phyloP scores from a whole-genome alignment of 1,284 basidiomycete genomes.

The Coniferiporia sulphurascens region DNA sequence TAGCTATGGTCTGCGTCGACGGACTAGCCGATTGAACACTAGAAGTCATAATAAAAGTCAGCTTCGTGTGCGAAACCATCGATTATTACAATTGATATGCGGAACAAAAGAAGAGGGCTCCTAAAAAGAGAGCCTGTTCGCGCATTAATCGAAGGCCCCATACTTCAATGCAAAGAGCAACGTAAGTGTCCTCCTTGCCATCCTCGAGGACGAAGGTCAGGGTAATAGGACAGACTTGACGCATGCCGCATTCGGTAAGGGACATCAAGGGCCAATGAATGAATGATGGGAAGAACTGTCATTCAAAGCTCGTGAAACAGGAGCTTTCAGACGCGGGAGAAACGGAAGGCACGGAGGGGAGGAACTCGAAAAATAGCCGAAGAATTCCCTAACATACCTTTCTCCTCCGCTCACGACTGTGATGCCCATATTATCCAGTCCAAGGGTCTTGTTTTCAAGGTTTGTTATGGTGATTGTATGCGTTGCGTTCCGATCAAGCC shows the following conservation, averaged over 20 bases:
- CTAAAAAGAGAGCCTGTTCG: background rate
- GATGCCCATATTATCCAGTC: conserved; percentile 38
- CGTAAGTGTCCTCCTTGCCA: background rate
- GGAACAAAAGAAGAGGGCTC: background rate
- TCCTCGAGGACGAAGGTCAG: conserved; percentile 8
- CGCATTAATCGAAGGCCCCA: background rate
- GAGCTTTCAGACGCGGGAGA: conserved; percentile 1
- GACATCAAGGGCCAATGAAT: conserved; percentile 13
- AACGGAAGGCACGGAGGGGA: background rate
- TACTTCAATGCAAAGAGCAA: background rate
- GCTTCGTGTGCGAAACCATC: background rate
- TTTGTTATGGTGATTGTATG: conserved; percentile 57
- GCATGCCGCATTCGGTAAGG: conserved; percentile 4
- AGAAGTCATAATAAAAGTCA: conserved; percentile 16
- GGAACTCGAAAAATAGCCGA: conserved; percentile 18
- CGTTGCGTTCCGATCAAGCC: conserved; percentile 43
- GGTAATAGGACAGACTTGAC: background rate
- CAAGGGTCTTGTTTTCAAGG: conserved; percentile 44
- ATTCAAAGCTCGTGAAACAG: background rate
- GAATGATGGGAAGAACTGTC: conserved; percentile 3
- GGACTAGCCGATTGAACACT: conserved; percentile 21
- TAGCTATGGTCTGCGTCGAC: conserved; percentile 13
- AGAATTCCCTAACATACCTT: conserved; percentile 29
- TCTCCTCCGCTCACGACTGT: conserved; percentile 32
- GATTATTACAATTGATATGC: background rate